Evolutionary conservation across 352 stramenopile genomes (phyloP).

Genomic region (Elongisporangium anandrum): DNA sequence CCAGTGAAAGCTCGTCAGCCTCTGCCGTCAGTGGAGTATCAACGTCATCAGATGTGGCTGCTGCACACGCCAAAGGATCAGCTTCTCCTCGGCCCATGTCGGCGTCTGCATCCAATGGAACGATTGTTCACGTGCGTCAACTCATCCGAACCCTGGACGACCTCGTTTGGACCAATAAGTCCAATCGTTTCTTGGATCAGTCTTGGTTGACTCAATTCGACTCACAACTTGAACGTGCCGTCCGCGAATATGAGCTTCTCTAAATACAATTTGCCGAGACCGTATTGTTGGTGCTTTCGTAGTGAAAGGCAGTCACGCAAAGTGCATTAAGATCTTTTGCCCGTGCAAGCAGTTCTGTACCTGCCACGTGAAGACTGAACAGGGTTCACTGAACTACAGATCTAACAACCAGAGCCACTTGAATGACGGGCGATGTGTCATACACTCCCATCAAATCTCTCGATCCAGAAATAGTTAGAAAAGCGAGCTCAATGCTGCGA

Average conservation of each 20-base stretch:
- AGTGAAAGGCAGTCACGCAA: too few relatives aligned
- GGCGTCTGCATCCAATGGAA: not conserved
- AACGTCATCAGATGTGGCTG: not conserved
- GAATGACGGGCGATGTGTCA: too few relatives aligned
- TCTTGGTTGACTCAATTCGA: conserved; percentile 81
- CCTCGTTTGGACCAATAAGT: conserved; percentile 57
- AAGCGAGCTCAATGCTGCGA: not conserved
- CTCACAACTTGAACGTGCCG: conserved; percentile 66
- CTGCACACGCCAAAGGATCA: not conserved
- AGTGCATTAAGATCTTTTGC: too few relatives aligned
- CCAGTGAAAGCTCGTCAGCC: conserved; percentile 6
- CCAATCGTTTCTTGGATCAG: conserved; percentile 76
- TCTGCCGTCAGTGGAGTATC: not conserved
- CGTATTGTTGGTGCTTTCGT: too few relatives aligned
- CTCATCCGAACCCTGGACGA: conserved; percentile 53
- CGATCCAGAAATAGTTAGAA: too few relatives aligned
- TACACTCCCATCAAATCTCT: too few relatives aligned
- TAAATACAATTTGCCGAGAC: too few relatives aligned
- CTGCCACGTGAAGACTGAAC: too few relatives aligned
- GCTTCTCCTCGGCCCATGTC: not conserved
- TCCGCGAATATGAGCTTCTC: conserved; percentile 67
- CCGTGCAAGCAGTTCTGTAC: too few relatives aligned
- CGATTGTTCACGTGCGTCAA: conserved; percentile 37
- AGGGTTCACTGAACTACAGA: too few relatives aligned
- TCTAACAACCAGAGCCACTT: too few relatives aligned